Evolutionary conservation across 352 stramenopile species (phyloP).

Genomic region (Pythium sp.): DNA sequence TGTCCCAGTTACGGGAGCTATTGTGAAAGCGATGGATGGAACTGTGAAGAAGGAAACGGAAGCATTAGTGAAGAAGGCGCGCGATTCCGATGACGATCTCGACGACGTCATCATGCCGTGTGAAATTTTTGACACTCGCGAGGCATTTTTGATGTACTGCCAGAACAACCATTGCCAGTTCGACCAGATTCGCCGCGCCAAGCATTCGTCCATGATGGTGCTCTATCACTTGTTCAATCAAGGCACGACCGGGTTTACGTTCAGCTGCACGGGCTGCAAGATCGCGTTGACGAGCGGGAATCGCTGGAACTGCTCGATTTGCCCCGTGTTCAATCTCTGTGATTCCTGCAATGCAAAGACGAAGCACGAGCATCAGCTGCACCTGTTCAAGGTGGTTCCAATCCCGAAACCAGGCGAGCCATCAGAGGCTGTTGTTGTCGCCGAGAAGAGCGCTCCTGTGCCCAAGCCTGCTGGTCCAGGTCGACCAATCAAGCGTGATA

Average conservation of each 20-base stretch:
- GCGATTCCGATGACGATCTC: constrained; percentile 42
- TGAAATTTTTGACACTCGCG: constrained; percentile 94
- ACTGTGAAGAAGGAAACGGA: constrained; percentile 33
- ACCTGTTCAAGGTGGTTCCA: constrained; percentile 91
- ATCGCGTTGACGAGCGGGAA: constrained; percentile 94
- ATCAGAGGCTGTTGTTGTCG: constrained; percentile 17
- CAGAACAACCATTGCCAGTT: constrained; percentile 88
- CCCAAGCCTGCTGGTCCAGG: constrained; percentile 2
- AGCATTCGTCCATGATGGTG: constrained; percentile 86
- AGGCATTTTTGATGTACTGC: constrained; percentile 89
- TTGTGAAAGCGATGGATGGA: constrained; percentile 18
- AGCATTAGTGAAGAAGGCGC: constrained; percentile 15
- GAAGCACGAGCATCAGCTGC: constrained; percentile 91
- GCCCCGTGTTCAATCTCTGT: constrained; percentile 95
- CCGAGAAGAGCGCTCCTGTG: constrained; percentile 7
- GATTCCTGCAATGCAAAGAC: constrained; percentile 92
- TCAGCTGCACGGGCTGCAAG: constrained; percentile 94
- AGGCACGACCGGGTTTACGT: constrained; percentile 97
- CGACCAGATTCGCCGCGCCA: constrained; percentile 77
- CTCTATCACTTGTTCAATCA: constrained; percentile 89
- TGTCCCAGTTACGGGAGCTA: neutral
- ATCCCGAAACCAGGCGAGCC: constrained; percentile 71
- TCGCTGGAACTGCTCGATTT: constrained; percentile 95
- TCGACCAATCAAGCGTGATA: constrained; percentile 38
- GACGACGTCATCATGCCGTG: constrained; percentile 96